Conservation (phyloP, 495 filamentous ascomycete genomes). For the Aspergillus panamensis region DNA sequence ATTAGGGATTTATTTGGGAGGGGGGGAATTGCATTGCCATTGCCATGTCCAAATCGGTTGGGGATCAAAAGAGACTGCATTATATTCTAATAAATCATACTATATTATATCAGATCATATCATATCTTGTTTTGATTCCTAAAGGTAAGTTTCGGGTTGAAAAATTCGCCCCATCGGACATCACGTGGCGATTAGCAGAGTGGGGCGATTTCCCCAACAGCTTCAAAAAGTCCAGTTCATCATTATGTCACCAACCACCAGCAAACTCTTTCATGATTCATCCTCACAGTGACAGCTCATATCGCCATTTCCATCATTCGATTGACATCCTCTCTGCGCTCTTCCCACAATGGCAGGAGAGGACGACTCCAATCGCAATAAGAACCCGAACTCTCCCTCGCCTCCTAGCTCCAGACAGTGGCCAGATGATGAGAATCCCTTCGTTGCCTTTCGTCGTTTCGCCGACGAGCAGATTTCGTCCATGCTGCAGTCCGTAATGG, state of each 20-base stretch:
- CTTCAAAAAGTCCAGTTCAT: slow-evolving; percentile 10
- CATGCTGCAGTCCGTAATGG: slow-evolving; percentile 50
- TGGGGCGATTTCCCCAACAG: slow-evolving; percentile 21
- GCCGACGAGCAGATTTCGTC: slow-evolving; percentile 57
- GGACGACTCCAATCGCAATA: slow-evolving; percentile 20
- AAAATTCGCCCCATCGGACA: slow-evolving; percentile 5
- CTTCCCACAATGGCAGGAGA: slow-evolving; percentile 31
- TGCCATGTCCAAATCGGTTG: no score
- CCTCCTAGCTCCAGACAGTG: slow-evolving; percentile 21
- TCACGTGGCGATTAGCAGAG: slow-evolving; percentile 20
- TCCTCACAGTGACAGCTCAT: not conserved
- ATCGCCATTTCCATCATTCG: not conserved
- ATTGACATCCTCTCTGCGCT: not conserved
- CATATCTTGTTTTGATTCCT: not conserved
- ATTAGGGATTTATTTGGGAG: not conserved
- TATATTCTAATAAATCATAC: not conserved
- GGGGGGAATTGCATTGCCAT: no score
- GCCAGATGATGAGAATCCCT: slow-evolving; percentile 49
- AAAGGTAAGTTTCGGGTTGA: not conserved
- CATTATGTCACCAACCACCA: slow-evolving; percentile 4
- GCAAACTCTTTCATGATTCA: not conserved
- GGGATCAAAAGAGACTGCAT: not conserved
- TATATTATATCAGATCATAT: not conserved
- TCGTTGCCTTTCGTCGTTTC: slow-evolving; percentile 57
- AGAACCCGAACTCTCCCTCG: slow-evolving; percentile 12